Base-by-base conservation (phyloP, 768 basidiomycete species). In the Lentinula sp. region DNA sequence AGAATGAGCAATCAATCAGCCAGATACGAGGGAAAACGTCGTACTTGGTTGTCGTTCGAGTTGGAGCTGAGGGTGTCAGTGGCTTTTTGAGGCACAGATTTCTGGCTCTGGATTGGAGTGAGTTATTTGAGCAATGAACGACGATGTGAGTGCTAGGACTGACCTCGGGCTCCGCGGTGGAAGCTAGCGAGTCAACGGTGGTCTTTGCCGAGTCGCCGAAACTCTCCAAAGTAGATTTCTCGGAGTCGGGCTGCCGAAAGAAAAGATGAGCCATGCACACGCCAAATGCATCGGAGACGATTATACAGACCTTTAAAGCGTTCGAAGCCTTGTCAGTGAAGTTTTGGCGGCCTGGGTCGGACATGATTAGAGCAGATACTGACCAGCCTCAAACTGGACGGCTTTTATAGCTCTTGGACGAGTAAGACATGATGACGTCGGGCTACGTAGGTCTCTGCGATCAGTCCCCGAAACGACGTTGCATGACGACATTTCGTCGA, bases 211-310 rank as follows among this genome's bases (percentile, higher is more conserved):
- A 69, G 73, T 86, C 85, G 52, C 77, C 70, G 8, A 75, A 64
- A 23, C 83, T 76, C 76, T 87, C 85, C 33, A 76, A 71, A 59
- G 72, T 74, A n/a, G 75, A 62, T 75, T 87, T 86, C 75, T 85
- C 74, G 36, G 79, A 81, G 64, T 86, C 84, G 65, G 84, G 84
- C 84, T 85, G 55, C 4, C 61, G 36, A 37, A 20, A 20, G 62
- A 39, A 37, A 20, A n/a, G 23, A 51, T 20, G 18, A 46, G 37
- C n/a, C n/a, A n/a, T n/a, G n/a, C n/a, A n/a, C n/a, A n/a, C n/a
- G n/a, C n/a, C n/a, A n/a, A n/a, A n/a, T n/a, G n/a, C n/a, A n/a
- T n/a, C n/a, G n/a, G n/a, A n/a, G n/a, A n/a, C n/a, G n/a, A n/a
- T n/a, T n/a, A n/a, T n/a, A n/a, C n/a, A n/a, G n/a, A n/a, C n/a